A percentile compares a stretch with the other conserved stretches of the same genome.
These are phyloP conservation scores for Rutidosis leptorrhynchoides DNA, from an alignment of 129 eudicot genomes.

Conservation along the genomic window DNA sequence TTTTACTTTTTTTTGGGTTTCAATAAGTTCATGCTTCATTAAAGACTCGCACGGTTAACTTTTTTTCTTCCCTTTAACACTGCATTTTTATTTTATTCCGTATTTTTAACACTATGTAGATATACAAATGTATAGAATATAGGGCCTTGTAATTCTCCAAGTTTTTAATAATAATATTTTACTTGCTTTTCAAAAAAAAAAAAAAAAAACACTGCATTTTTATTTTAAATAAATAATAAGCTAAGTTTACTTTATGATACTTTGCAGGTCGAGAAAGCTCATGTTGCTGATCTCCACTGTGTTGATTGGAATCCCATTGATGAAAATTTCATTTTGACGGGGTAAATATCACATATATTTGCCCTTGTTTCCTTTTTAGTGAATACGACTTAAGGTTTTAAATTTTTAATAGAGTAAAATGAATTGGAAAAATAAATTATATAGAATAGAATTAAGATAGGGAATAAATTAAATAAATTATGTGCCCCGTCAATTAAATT, in stretches of 20 bases:
- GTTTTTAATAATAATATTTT: too few species aligned
- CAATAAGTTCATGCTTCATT: too few species aligned
- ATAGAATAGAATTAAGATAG: conserved; percentile 14
- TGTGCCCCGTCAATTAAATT: background rate
- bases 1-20: conserved; percentile 7
- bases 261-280: conserved; percentile 90
- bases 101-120: too few species aligned
- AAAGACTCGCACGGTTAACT: background rate
- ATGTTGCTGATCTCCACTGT: conserved; percentile 87
- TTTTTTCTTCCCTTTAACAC: background rate
- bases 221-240: background rate
- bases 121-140: too few species aligned
- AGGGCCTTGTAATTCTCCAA: too few species aligned
- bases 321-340: conserved; percentile 73
- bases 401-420: background rate
- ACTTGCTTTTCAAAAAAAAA: too few species aligned
- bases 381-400: background rate
- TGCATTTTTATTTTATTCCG: too few species aligned
- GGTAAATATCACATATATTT: conserved; percentile 42
- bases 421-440: background rate
- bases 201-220: too few species aligned
- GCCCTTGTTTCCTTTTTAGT: background rate
- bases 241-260: background rate
- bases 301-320: conserved; percentile 98
- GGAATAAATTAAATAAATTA: background rate